These are phyloP conservation scores for Penicillium verrucosum DNA, from an alignment of 2,329 filamentous ascomycete species.

Conservation along the genomic window DNA sequence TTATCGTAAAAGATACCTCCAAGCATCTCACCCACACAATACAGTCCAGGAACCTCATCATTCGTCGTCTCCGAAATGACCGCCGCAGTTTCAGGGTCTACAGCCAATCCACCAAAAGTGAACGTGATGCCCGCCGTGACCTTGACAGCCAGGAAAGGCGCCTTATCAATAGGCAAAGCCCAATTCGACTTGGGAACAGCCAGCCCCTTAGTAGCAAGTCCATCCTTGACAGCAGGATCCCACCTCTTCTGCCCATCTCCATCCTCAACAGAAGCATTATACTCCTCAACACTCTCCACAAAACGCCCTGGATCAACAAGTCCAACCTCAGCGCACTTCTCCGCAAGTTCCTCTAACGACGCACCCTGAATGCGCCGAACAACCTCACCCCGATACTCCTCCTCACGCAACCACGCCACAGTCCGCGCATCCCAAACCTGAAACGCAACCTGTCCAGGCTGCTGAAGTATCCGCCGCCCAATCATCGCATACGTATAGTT, in stretches of 20 bases:
- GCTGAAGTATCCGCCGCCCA: conserved; percentile 58
- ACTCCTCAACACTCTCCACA: conserved; percentile 52
- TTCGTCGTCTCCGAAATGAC: conserved; percentile 50
- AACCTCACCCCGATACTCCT: conserved; percentile 61
- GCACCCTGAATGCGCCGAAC: conserved; percentile 53
- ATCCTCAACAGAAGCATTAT: conserved; percentile 56
- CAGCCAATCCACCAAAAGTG: conserved; percentile 63
- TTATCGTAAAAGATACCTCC: conserved; percentile 63
- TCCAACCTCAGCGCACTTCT: conserved; percentile 48
- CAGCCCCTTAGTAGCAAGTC: conserved; percentile 45
- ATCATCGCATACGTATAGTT: conserved; percentile 69
- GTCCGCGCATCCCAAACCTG: conserved; percentile 61
- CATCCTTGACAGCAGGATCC: conserved; percentile 61
- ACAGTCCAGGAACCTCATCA: conserved; percentile 54
- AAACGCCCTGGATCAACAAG: conserved; percentile 52
- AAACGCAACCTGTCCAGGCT: conserved; percentile 58
- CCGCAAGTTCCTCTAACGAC: conserved; percentile 56
- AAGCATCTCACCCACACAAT: conserved; percentile 64
- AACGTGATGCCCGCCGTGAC: conserved; percentile 66
- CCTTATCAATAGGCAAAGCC: conserved; percentile 57
- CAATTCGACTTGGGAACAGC: conserved; percentile 62
- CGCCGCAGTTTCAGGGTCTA: conserved; percentile 53
- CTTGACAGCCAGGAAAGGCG: conserved; percentile 61
- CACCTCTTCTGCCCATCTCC: conserved; percentile 50
- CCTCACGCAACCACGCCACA: conserved; percentile 53